These are phyloP conservation scores for Cicer pinnatifidum DNA, from an alignment of 306 rosid species.

Conservation along the genomic window DNA sequence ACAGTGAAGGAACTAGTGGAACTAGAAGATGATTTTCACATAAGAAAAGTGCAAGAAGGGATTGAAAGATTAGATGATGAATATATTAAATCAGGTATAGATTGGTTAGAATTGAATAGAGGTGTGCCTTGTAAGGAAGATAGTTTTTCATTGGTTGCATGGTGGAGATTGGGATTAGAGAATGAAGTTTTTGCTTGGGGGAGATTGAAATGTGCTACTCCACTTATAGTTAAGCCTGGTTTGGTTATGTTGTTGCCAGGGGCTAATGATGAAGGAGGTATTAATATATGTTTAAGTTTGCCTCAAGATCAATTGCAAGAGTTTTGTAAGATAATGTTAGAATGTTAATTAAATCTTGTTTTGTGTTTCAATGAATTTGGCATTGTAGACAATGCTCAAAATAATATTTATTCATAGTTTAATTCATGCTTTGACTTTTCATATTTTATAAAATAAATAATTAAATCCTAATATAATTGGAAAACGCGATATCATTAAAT, in stretches of 20 bases:
- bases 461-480: too few relatives aligned
- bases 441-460: too few relatives aligned
- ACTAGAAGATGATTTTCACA: slow-evolving; percentile 42
- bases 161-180: slow-evolving; percentile 62
- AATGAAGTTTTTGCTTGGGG: slow-evolving; percentile 57
- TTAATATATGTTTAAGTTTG: slow-evolving; percentile 47
- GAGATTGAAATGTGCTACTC: slow-evolving; percentile 51
- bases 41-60: slow-evolving; percentile 60
- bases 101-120: slow-evolving; percentile 62
- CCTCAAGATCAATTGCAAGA: slow-evolving; percentile 50
- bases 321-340: slow-evolving; percentile 50
- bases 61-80: slow-evolving; percentile 59
- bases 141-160: slow-evolving; percentile 63
- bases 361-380: too few relatives aligned
- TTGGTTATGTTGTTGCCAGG: slow-evolving; percentile 54
- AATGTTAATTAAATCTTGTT: slow-evolving; percentile 19
- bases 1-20: slow-evolving; percentile 51
- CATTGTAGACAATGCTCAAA: too few relatives aligned
- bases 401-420: too few relatives aligned
- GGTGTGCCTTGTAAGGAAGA: slow-evolving; percentile 63
- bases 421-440: too few relatives aligned
- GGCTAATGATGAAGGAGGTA: slow-evolving; percentile 43
- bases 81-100: slow-evolving; percentile 60
- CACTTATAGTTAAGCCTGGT: slow-evolving; percentile 51
- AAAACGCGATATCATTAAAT: too few relatives aligned